Evolutionary conservation across 768 basidiomycete genomes (phyloP).

Genomic region (Hypsizygus marmoreus): DNA sequence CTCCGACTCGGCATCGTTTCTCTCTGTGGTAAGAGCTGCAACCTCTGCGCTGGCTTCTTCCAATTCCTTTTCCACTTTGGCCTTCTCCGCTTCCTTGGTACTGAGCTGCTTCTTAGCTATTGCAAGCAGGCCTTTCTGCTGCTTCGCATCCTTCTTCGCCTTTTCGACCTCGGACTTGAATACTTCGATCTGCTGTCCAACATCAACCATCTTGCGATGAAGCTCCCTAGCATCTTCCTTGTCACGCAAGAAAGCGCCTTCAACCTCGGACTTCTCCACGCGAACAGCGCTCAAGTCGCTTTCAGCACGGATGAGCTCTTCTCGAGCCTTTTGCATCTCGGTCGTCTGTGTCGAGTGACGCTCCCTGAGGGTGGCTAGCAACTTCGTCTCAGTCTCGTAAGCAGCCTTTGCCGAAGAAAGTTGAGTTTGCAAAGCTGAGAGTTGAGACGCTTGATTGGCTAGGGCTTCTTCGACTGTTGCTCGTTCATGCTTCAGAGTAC

Average conservation of each 20-base stretch:
- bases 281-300: conserved; percentile 88
- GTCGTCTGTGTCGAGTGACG: conserved; percentile 65
- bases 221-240: conserved; percentile 92
- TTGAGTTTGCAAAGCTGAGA: conserved; percentile 81
- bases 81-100: conserved; percentile 77
- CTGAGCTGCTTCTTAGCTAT: conserved; percentile 94
- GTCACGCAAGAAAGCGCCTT: conserved; percentile 82
- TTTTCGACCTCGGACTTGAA: conserved; percentile 82
- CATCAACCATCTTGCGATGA: conserved; percentile 82
- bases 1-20: conserved; percentile 54
- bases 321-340: conserved; percentile 70
- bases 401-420: conserved; percentile 81
- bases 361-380: conserved; percentile 68
- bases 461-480: conserved; percentile 63
- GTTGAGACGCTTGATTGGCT: conserved; percentile 68
- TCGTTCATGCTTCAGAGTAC: conserved; percentile 67
- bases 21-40: conserved; percentile 53
- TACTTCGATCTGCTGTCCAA: conserved; percentile 67
- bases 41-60: conserved; percentile 63
- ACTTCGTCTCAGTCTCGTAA: conserved; percentile 80
- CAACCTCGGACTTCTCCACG: conserved; percentile 90
- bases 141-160: conserved; percentile 89
- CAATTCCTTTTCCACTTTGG: conserved; percentile 70
- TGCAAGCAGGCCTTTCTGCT: conserved; percentile 93
- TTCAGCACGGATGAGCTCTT: conserved; percentile 86